phyloP scores from a whole-genome alignment of 2,329 filamentous ascomycete species.

The Trichophyton schoenleinii region DNA sequence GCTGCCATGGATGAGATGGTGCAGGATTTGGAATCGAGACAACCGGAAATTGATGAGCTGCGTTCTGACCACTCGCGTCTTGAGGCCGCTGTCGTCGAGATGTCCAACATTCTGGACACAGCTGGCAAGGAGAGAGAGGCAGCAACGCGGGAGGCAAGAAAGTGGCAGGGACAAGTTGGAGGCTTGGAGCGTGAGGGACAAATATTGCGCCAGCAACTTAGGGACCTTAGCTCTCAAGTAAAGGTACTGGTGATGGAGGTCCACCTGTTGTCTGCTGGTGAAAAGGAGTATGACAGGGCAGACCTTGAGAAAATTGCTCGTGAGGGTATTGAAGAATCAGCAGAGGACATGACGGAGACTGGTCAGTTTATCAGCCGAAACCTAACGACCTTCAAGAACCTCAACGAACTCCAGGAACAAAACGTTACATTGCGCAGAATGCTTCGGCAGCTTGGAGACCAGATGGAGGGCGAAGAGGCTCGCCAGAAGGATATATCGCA shows the following conservation, averaged over 20 bases:
- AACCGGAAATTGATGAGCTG: conserved; percentile 77
- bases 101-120: conserved; percentile 71
- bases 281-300: conserved; percentile 59
- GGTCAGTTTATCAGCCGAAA: conserved; percentile 81
- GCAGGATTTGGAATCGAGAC: conserved; percentile 68
- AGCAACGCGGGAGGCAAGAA: conserved; percentile 65
- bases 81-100: conserved; percentile 66
- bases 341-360: conserved; percentile 68
- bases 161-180: conserved; percentile 60
- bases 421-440: conserved; percentile 75
- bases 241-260: conserved; percentile 83
- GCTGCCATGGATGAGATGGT: conserved; percentile 77
- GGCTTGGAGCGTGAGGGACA: conserved; percentile 53
- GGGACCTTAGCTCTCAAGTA: conserved; percentile 79
- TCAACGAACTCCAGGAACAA: conserved; percentile 73
- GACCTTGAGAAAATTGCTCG: conserved; percentile 67
- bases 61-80: conserved; percentile 69
- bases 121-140: conserved; percentile 67
- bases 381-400: conserved; percentile 77
- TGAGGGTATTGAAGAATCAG: conserved; percentile 59
- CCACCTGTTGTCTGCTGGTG: conserved; percentile 62
- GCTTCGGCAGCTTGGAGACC: conserved; percentile 70
- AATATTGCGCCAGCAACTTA: conserved; percentile 72
- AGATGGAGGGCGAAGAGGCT: conserved; percentile 85
- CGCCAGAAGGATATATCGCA: conserved; percentile 45